Conservation (phyloP, 1,284 basidiomycete genomes). For the Flammula alnicola region DNA sequence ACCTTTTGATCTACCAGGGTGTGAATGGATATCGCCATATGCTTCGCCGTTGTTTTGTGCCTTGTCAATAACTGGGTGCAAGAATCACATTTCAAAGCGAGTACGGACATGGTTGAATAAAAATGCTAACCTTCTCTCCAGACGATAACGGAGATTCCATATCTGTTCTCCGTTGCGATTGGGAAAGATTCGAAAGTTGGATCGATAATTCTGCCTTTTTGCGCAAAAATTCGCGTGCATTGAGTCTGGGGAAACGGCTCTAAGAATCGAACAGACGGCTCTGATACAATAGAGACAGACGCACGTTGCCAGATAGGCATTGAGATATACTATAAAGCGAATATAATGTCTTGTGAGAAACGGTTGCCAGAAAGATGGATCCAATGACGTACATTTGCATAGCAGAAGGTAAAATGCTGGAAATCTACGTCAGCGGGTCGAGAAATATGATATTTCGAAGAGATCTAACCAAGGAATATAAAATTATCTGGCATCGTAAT, state of each 20-base stretch:
- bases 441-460: background rate
- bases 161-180: constrained; percentile 21
- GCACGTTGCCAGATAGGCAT: constrained; percentile 37
- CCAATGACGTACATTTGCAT: constrained; percentile 49
- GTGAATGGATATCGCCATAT: constrained; percentile 32
- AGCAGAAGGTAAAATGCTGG: constrained; percentile 52
- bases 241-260: constrained; percentile 36
- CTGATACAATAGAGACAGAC: constrained; percentile 6
- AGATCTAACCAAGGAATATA: constrained; percentile 47
- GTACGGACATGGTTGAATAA: background rate
- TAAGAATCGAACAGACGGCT: background rate
- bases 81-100: background rate
- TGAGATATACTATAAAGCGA: constrained; percentile 31
- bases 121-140: constrained; percentile 28
- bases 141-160: constrained; percentile 15
- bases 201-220: constrained; percentile 44
- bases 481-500: constrained; percentile 53
- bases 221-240: constrained; percentile 45
- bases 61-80: constrained; percentile 10
- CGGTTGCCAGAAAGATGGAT: background rate
- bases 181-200: constrained; percentile 41
- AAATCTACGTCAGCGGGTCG: constrained; percentile 7
- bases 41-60: constrained; percentile 14
- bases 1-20: constrained; percentile 30
- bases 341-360: background rate